A percentile compares a stretch with the other conserved stretches of the same genome.
Evolutionary conservation across 2,329 filamentous ascomycete genomes (phyloP).

Genomic region (Phialophora tarda): DNA sequence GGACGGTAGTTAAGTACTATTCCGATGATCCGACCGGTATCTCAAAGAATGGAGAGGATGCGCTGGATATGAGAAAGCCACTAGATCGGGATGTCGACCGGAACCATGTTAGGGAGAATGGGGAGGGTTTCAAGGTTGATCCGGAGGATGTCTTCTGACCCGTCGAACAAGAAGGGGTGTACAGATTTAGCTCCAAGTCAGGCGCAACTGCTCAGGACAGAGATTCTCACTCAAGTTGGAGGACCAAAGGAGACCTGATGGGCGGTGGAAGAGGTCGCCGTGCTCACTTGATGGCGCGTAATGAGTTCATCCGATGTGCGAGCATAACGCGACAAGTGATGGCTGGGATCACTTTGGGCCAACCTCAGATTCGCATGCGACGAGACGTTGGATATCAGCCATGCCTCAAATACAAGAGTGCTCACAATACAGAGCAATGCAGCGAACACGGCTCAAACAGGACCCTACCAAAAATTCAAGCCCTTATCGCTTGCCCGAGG

Average conservation of each 20-base stretch:
- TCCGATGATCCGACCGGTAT: slow-evolving; percentile 76
- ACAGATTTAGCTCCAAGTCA: not conserved
- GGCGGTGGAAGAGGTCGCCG: not conserved
- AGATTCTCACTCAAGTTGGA: not conserved
- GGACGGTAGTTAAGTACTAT: slow-evolving; percentile 90
- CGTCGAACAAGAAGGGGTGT: not conserved
- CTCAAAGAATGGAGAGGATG: slow-evolving; percentile 72
- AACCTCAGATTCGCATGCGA: not conserved
- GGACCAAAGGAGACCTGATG: not conserved
- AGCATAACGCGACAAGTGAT: not conserved
- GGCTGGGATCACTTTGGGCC: not conserved
- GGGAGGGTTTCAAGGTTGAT: slow-evolving; percentile 76
- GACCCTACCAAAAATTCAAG: not conserved
- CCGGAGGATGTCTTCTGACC: slow-evolving; percentile 76
- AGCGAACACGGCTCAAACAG: not conserved
- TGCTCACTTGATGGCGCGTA: not conserved
- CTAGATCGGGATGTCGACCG: slow-evolving; percentile 77
- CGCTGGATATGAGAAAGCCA: slow-evolving; percentile 95
- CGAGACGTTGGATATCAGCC: not conserved
- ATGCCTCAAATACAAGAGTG: not conserved
- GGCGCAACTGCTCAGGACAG: not conserved
- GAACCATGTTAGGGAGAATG: slow-evolving; percentile 79
- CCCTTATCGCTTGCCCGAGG: not conserved
- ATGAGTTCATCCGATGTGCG: not conserved
- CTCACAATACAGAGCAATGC: not conserved